Evolutionary conservation across 2,329 filamentous ascomycete genomes (phyloP), one percentile per base, ranked within the genome.

Genomic region (Fusarium acutatum): DNA sequence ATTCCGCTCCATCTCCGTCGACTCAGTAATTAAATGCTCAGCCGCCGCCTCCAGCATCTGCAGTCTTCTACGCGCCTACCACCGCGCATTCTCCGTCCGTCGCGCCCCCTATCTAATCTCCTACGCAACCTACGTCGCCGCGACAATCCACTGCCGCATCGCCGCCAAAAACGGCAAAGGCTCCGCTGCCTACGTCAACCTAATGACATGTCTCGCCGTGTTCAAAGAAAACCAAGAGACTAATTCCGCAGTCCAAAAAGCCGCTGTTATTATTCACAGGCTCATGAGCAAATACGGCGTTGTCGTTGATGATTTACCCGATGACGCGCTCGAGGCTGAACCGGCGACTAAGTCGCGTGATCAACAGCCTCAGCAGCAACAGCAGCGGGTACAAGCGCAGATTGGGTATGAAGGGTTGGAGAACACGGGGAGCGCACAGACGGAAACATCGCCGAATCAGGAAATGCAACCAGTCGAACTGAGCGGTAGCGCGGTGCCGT

Each of bases 51-150:
- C 80, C 15, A 80, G 81, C 20, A 88, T 88, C 7, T 82, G 83
- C 20, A 77, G 79, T 7, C 75, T 88, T 0, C 72, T 88, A 0
- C 81, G 82, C 26, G 79, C 81, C 10, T 88, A 88, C 49, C 81
- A 86, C 30, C 77, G 79, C 35, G 79, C 82, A 0, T 88, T 86
- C 44, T 85, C 83, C 2, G 81, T 88, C 4, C 79, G 81, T 17
- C 78, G 83, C 17, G 85, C 87, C 0, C 88, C 88, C 0, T 89
- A 89, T 61, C 78, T 89, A 3, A 83, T 89, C 24, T 87, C 86
- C 0, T 90, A 90, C 74, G 86, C 88, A 0, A 88, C 86, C 0
- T 90, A 89, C 64, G 86, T 88, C 2, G 83, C 84, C 8, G 86
- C 86, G 0, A 89, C 86, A 0, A 88, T 89, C 24, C 84, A 86